Percentiles rank a stretch among this genome's conserved stretches.
Conservation (phyloP, 2,329 filamentous ascomycete species). For the Fusarium sp. region DNA sequence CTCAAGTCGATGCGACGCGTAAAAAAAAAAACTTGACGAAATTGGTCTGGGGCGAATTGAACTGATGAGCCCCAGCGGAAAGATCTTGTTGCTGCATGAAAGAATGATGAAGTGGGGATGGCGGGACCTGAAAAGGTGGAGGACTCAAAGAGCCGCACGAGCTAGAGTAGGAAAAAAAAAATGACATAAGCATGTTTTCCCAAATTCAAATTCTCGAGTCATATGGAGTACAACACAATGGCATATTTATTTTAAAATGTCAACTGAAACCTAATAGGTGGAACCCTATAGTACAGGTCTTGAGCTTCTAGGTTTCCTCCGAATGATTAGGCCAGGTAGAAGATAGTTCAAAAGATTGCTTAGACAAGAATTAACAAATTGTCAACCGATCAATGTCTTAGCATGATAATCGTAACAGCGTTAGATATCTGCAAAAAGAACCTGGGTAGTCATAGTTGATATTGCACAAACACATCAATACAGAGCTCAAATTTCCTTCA, state of each 20-base stretch:
- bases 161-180: background rate
- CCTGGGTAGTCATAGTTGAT: background rate
- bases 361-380: no score
- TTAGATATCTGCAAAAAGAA: no score
- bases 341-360: no score
- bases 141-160: constrained; percentile 1
- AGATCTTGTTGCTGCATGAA: constrained; percentile 31
- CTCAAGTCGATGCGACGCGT: constrained; percentile 26
- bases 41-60: constrained; percentile 42
- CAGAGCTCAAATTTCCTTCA: background rate
- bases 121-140: constrained; percentile 22
- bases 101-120: constrained; percentile 35
- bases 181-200: constrained; percentile 35
- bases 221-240: background rate
- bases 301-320: no score
- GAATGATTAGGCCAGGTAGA: no score
- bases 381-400: no score
- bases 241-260: no score
- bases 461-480: background rate
- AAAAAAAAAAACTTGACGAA: constrained; percentile 33
- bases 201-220: background rate
- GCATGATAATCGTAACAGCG: no score
- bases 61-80: constrained; percentile 38
- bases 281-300: no score
- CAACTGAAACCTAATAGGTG: no score